Base-by-base conservation (phyloP, 73 alveolate species). In the Paramecium biaurelia region DNA sequence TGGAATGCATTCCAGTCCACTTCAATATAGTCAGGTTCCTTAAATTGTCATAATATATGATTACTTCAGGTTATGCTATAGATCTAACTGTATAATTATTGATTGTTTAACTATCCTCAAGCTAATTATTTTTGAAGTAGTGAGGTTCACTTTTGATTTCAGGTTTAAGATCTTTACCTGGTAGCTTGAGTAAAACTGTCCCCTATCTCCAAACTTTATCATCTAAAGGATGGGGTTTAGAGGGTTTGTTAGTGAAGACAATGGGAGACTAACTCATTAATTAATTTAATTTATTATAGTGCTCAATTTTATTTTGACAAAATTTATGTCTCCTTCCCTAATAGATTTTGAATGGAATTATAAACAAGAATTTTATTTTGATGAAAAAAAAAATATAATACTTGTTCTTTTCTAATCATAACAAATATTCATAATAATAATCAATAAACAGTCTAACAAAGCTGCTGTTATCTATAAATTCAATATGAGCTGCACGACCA, bases 401-500 rank as follows among this genome's bases (percentile, higher is more conserved):
- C 59, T 47, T 47, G 7, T 47, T 47, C 59, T n/a, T 47, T 47
- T 47, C 23, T 47, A 47, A 47, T 47, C 59, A 47, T 47, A 12
- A n/a, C 24, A 47, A 47, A 92, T 90, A 94, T 86, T 97, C 99
- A 85, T 95, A 94, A 74, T 93, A 94, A 85, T 95, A 76, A 93
- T 97, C 94, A 88, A 95, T 94, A 72, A 97, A 93, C 58, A 96
- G 86, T 92, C 96, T 95, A 97, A 97, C 93, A 88, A 97, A 96
- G 87, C 93, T 93, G 34, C 95, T 92, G 85, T 95, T 93, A 76
- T 97, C 99, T 34, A 97, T 86, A 89, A 97, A 96, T 85, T 96
- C 98, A 53, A 97, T 97, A 92, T 97, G 99, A 15, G 99, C 99
- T 1, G 99, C 96, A 43, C 99, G 96, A 30, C 99, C 99, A 26